A percentile compares a stretch with the other conserved stretches of the same genome.
Evolutionary conservation across 257 asterid genomes (phyloP).

Genomic region (Henckelia pumila): DNA sequence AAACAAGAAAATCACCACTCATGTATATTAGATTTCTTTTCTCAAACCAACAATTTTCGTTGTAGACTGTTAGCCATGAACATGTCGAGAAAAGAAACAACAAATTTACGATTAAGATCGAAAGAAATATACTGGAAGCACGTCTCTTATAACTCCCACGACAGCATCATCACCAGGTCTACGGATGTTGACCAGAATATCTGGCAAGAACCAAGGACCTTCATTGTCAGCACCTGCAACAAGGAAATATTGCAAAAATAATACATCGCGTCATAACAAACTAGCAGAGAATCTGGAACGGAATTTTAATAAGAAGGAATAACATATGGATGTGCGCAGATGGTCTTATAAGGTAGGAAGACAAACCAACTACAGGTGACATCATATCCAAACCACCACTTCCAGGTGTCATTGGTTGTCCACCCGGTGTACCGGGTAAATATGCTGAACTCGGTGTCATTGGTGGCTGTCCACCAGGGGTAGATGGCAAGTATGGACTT

Average conservation of each 20-base stretch:
- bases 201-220: constrained; percentile 85
- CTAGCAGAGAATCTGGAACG: background rate
- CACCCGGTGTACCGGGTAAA: constrained; percentile 98
- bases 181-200: constrained; percentile 72
- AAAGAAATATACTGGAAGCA: constrained; percentile 63
- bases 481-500: constrained; percentile 94
- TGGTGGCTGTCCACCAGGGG: constrained; percentile 98
- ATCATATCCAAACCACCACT: constrained; percentile 93
- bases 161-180: constrained; percentile 63
- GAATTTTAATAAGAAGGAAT: background rate
- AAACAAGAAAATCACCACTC: background rate
- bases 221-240: constrained; percentile 74
- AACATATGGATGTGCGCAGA: background rate
- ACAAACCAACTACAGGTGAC: constrained; percentile 89
- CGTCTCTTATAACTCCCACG: constrained; percentile 68
- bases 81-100: background rate
- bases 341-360: constrained; percentile 9
- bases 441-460: constrained; percentile 96
- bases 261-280: constrained; percentile 9
- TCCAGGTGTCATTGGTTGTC: constrained; percentile 98
- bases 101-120: background rate
- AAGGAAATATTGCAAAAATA: constrained; percentile 7
- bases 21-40: no score
- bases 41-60: background rate
- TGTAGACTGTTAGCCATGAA: background rate